These are phyloP conservation scores for Oryza officinalis DNA, from an alignment of 176 grass and related monocot species.

Conservation along the genomic window DNA sequence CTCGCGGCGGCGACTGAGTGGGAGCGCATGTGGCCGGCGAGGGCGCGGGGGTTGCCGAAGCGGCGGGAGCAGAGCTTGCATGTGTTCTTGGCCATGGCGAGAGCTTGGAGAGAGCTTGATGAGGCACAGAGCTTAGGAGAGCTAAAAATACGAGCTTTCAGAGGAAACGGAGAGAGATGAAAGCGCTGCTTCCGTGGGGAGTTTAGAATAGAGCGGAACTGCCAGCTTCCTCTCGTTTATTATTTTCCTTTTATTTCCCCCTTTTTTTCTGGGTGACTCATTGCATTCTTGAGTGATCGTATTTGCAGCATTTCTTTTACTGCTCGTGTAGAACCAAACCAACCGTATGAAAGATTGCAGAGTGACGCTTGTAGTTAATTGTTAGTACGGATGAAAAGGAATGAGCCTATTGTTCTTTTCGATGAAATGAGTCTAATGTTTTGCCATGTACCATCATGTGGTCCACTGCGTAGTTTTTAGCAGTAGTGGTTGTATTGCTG, in stretches of 20 bases:
- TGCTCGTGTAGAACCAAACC: background rate
- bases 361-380: background rate
- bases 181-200: constrained; percentile 31
- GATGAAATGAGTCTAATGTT: constrained; percentile 1
- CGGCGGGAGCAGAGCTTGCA: constrained; percentile 78
- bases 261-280: background rate
- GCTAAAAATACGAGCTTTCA: constrained; percentile 48
- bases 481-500: background rate
- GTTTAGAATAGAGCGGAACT: constrained; percentile 53
- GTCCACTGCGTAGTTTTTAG: constrained; percentile 5
- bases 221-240: constrained; percentile 53
- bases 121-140: constrained; percentile 9
- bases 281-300: constrained; percentile 17
- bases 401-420: background rate
- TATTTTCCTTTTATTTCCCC: background rate
- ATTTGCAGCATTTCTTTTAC: background rate
- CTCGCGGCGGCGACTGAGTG: constrained; percentile 52
- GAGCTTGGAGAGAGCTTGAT: constrained; percentile 34
- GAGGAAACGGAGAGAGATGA: constrained; percentile 31
- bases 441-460: background rate
- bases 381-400: constrained; percentile 17
- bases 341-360: background rate
- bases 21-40: constrained; percentile 77
- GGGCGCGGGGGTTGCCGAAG: constrained; percentile 61
- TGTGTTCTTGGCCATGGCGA: constrained; percentile 66